These are phyloP conservation scores for Lyophyllum atratum DNA, from an alignment of 768 basidiomycete genomes.

Conservation along the genomic window DNA sequence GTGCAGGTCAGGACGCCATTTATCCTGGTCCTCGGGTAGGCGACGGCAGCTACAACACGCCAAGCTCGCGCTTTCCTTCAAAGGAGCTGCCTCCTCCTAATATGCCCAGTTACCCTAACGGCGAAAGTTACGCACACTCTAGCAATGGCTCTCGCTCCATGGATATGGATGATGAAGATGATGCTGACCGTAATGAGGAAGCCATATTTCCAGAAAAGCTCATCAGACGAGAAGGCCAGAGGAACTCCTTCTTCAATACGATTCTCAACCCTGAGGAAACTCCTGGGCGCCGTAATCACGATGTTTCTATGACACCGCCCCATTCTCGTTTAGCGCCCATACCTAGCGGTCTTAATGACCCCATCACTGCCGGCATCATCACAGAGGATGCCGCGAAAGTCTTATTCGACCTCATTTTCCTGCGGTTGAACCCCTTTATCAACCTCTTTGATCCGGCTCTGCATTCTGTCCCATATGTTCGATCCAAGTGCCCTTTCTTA, in stretches of 20 bases:
- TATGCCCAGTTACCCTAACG: conserved; percentile 34
- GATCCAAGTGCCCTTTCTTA: conserved; percentile 77
- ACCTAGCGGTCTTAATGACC: conserved; percentile 54
- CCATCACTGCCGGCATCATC: conserved; percentile 70
- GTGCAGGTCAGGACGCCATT: conserved; percentile 29
- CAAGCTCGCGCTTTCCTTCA: conserved; percentile 40
- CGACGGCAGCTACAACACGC: conserved; percentile 33
- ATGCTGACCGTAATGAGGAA: conserved; percentile 61
- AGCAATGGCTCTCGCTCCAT: conserved; percentile 39
- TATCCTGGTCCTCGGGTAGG: conserved; percentile 29
- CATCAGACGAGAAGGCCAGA: conserved; percentile 68
- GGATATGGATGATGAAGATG: conserved; percentile 64
- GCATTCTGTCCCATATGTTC: conserved; percentile 80
- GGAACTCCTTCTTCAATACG: conserved; percentile 81
- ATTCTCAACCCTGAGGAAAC: conserved; percentile 75
- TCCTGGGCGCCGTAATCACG: conserved; percentile 34
- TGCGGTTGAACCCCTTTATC: conserved; percentile 87
- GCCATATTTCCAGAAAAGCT: conserved; percentile 73
- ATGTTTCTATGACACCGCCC: conserved; percentile 41
- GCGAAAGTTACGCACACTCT: conserved; percentile 37
- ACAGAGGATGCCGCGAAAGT: conserved; percentile 68
- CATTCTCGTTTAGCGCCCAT: conserved; percentile 38
- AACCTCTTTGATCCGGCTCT: conserved; percentile 87
- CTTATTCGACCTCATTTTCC: conserved; percentile 77
- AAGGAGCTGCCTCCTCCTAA: conserved; percentile 54